phyloP scores from a whole-genome alignment of 352 stramenopile genomes.

The Phytophthora litchii region DNA sequence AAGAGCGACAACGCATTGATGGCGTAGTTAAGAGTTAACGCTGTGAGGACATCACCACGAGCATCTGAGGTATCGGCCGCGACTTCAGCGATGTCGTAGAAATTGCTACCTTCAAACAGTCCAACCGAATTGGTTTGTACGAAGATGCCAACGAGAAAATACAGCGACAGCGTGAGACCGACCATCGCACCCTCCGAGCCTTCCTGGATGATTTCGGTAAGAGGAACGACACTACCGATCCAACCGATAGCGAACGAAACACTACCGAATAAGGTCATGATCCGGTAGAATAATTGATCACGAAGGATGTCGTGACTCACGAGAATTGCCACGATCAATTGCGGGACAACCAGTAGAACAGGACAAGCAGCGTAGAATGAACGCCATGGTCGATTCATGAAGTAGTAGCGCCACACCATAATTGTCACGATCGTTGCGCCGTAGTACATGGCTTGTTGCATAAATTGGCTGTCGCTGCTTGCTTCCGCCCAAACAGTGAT shows the following conservation, averaged over 20 bases:
- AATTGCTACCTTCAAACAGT: slow-evolving; percentile 45
- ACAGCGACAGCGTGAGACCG: slow-evolving; percentile 48
- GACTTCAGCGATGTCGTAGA: slow-evolving; percentile 34
- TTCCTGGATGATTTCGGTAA: slow-evolving; percentile 64
- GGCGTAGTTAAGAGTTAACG: slow-evolving; percentile 48
- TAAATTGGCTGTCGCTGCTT: slow-evolving; percentile 30
- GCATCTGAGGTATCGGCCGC: slow-evolving; percentile 22
- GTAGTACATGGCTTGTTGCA: slow-evolving; percentile 30
- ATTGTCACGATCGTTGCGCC: slow-evolving; percentile 28
- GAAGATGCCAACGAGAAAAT: slow-evolving; percentile 45
- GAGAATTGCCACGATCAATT: slow-evolving; percentile 27
- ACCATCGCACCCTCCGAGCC: slow-evolving; percentile 56
- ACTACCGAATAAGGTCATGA: slow-evolving; percentile 29
- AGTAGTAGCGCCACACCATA: slow-evolving; percentile 43
- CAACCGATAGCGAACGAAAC: slow-evolving; percentile 25
- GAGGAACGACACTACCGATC: slow-evolving; percentile 44
- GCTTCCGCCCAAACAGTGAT: slow-evolving; percentile 37
- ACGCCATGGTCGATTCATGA: slow-evolving; percentile 50
- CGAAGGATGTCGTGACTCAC: slow-evolving; percentile 40
- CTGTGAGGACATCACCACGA: slow-evolving; percentile 32
- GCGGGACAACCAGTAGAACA: slow-evolving; percentile 35
- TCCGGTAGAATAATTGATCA: slow-evolving; percentile 37
- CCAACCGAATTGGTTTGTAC: slow-evolving; percentile 42
- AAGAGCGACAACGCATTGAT: slow-evolving; percentile 47
- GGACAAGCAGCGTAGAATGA: slow-evolving; percentile 37